Conservation (phyloP, 805 yeast genomes). For the Saturnispora diversa region DNA sequence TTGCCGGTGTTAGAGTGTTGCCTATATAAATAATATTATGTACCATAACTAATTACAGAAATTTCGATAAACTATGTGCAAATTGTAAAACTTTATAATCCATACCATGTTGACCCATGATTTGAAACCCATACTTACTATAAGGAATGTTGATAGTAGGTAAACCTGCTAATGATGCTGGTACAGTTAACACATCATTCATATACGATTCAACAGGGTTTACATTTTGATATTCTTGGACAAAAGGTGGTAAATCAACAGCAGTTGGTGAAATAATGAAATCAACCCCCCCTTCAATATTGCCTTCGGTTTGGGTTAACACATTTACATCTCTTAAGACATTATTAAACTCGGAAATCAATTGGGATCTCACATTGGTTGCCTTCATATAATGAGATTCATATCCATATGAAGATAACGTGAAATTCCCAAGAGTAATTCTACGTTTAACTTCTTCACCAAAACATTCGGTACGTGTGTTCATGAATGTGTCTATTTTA, state of each 20-base stretch:
- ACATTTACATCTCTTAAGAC: slow-evolving; percentile 50
- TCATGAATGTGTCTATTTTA: slow-evolving; percentile 37
- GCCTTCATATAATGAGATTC: slow-evolving; percentile 73
- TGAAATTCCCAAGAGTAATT: slow-evolving; percentile 78
- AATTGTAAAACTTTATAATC: slow-evolving; percentile 53
- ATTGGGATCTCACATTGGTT: slow-evolving; percentile 48
- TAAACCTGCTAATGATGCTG: slow-evolving; percentile 84
- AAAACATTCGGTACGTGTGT: slow-evolving; percentile 58
- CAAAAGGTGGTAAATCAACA: slow-evolving; percentile 40
- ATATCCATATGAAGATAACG: slow-evolving; percentile 67
- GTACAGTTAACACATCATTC: slow-evolving; percentile 81
- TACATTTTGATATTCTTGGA: slow-evolving; percentile 16
- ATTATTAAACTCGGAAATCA: slow-evolving; percentile 58
- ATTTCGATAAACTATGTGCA: slow-evolving; percentile 10
- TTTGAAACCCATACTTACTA: slow-evolving; percentile 55
- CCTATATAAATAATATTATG: slow-evolving; percentile 48
- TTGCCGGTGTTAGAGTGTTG: slow-evolving; percentile 60
- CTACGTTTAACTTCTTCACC: slow-evolving; percentile 82
- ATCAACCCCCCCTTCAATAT: slow-evolving; percentile 43
- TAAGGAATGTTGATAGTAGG: slow-evolving; percentile 80
- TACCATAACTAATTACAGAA: neutral
- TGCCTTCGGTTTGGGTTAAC: slow-evolving; percentile 16
- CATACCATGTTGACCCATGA: slow-evolving; percentile 81
- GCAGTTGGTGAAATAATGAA: slow-evolving; percentile 70
- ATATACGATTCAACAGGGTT: slow-evolving; percentile 53